phyloP scores from a whole-genome alignment of 352 stramenopile genomes.

The Plasmopara viticola region DNA sequence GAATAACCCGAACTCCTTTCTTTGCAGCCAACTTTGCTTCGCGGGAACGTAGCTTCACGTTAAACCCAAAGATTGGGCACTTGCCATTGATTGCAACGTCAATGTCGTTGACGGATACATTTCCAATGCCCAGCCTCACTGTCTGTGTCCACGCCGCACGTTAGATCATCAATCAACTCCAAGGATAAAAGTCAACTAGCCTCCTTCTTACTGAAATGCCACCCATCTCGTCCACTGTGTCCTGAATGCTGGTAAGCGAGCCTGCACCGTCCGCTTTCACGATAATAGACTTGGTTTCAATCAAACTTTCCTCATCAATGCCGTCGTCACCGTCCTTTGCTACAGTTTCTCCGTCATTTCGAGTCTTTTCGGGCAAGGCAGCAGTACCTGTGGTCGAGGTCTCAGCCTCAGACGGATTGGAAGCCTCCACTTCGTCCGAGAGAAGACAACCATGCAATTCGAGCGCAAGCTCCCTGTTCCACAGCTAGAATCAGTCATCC shows the following conservation, averaged over 20 bases:
- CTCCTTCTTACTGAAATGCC: conserved; percentile 35
- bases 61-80: conserved; percentile 62
- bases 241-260: conserved; percentile 78
- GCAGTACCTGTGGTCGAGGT: conserved; percentile 8
- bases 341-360: not conserved
- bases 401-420: conserved; percentile 12
- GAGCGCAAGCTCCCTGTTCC: conserved; percentile 52
- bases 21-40: conserved; percentile 50
- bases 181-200: conserved; percentile 2
- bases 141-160: conserved; percentile 35
- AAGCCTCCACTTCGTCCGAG: conserved; percentile 18
- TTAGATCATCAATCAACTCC: not conserved
- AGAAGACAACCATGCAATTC: conserved; percentile 63
- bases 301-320: conserved; percentile 36
- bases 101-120: conserved; percentile 73
- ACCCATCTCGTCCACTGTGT: conserved; percentile 70
- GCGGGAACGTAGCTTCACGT: conserved; percentile 52
- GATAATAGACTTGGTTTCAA: conserved; percentile 60
- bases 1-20: conserved; percentile 56
- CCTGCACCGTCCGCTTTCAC: conserved; percentile 73
- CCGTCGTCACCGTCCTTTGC: conserved; percentile 19
- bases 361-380: conserved; percentile 4
- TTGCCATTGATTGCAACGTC: conserved; percentile 74
- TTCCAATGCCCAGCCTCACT: conserved; percentile 68
- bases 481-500: not conserved